Base-by-base conservation (phyloP, 129 eudicot genomes). In the Helianthus annuus region DNA sequence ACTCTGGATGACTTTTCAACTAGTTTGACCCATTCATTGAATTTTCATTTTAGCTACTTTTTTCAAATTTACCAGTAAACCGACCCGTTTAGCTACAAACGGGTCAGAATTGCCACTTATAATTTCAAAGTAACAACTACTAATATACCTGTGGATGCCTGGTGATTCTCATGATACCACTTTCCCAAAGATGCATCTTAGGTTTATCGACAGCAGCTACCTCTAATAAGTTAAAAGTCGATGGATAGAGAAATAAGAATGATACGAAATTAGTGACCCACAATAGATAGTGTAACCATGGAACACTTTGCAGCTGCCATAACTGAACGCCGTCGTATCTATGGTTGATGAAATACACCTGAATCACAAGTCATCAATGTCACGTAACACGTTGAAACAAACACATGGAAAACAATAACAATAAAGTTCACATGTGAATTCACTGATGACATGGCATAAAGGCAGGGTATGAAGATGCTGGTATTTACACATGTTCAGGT, bases 121-220 rank as follows among this genome's bases (percentile, higher is more conserved):
- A 12, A 68, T 14, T 56, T 63, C 32, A 13, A 65, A 70, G 67
- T 15, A 27, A 52, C 4, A 40, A 52, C 17, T 66, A 79, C 52
- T 2, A 2, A n/a, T 5, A 16, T 79, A 94, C 99, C 99, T 95
- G 99, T 65, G 99, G 99, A 64, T 95, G 99, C 83, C 99, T 85
- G 22, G 99, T 95, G 72, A 95, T 91, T 84, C 99, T 91, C 97
- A 95, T 95, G 69, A 95, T 88, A 74, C 99, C 99, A 58, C 91
- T 95, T 83, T 95, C 99, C 99, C 99, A 95, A 16, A 95, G 96
- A 80, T 95, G 99, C 99, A 95, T 88, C 70, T 88, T 88, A 19
- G 99, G 97, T 85, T 95, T 91, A 79, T 95, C 97, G 42, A 95
- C 97, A 62, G 99, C 99, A 17, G 99, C 99, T 48, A 95, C 99